phyloP scores from a whole-genome alignment of 2,329 filamentous ascomycete species.

The Neopestalotiopsis clavispora region DNA sequence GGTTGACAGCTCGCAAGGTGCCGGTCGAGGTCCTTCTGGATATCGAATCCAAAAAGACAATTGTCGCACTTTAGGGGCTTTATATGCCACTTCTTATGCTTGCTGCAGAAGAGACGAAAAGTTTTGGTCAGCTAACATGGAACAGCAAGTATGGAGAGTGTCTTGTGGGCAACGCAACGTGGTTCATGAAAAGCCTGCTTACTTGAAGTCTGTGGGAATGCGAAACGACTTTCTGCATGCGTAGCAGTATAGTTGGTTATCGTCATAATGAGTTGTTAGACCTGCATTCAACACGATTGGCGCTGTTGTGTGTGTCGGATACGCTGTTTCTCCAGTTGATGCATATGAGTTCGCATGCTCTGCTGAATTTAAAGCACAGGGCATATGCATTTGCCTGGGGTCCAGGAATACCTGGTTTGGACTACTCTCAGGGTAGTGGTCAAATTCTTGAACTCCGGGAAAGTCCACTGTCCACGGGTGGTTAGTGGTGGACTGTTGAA shows the following conservation, averaged over 20 bases:
- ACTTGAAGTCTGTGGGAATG: not conserved
- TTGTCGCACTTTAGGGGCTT: not conserved
- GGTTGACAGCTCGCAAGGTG: conserved; percentile 6
- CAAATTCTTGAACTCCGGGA: not conserved
- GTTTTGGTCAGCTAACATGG: no score
- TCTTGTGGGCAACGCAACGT: no score
- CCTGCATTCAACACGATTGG: no score
- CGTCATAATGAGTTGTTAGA: not conserved
- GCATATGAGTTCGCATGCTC: not conserved
- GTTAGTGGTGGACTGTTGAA: not conserved
- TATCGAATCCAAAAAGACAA: not conserved
- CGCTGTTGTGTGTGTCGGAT: not conserved
- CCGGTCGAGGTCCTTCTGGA: not conserved
- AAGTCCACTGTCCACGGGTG: not conserved
- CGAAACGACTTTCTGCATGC: not conserved
- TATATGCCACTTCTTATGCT: conserved; percentile 2
- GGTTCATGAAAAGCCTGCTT: not conserved
- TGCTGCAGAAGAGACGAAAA: not conserved
- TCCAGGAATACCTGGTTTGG: not conserved
- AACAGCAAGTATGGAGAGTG: no score
- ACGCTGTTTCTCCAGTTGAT: not conserved
- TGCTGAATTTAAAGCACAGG: not conserved
- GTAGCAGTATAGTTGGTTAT: not conserved
- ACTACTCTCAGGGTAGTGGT: not conserved
- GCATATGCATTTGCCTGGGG: not conserved